A percentile compares a stretch with the other conserved stretches of the same genome.
Evolutionary conservation across 1,284 basidiomycete genomes (phyloP).

Genomic region (Mycosarcoma maydis): DNA sequence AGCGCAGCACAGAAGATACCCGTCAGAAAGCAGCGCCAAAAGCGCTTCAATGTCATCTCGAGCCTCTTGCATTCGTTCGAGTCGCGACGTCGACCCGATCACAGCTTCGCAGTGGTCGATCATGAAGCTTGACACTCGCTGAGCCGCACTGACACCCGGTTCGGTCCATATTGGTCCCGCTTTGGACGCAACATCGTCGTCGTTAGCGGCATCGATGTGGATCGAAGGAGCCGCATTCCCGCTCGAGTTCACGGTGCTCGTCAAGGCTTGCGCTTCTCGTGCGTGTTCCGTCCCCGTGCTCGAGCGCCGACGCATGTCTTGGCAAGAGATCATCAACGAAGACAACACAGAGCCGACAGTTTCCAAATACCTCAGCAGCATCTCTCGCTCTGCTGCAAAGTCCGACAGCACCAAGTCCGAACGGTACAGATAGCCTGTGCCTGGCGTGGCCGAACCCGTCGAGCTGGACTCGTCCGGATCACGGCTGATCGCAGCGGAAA

Average conservation of each 20-base stretch:
- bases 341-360: constrained; percentile 29
- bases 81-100: neutral
- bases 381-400: constrained; percentile 72
- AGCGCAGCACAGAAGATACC: constrained; percentile 79
- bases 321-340: neutral
- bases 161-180: constrained; percentile 1
- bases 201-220: neutral
- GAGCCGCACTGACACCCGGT: neutral
- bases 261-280: neutral
- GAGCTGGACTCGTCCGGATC: constrained; percentile 18
- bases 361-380: constrained; percentile 23
- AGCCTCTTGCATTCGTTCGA: constrained; percentile 7
- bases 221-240: constrained; percentile 2
- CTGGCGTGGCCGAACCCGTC: neutral
- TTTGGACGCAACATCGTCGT: neutral
- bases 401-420: constrained; percentile 74
- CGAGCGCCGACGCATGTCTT: constrained; percentile 3
- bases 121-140: constrained; percentile 20
- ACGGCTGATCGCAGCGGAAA: neutral
- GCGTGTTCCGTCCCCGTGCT: neutral
- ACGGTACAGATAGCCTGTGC: constrained; percentile 78
- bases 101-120: constrained; percentile 23
- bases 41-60: constrained; percentile 8
- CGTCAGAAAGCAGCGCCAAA: constrained; percentile 68
- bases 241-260: neutral